Percentiles rank a stretch among this genome's conserved stretches.
Evolutionary conservation across 345 rosid genomes (phyloP).

Genomic region (Eucalyptus sp.): DNA sequence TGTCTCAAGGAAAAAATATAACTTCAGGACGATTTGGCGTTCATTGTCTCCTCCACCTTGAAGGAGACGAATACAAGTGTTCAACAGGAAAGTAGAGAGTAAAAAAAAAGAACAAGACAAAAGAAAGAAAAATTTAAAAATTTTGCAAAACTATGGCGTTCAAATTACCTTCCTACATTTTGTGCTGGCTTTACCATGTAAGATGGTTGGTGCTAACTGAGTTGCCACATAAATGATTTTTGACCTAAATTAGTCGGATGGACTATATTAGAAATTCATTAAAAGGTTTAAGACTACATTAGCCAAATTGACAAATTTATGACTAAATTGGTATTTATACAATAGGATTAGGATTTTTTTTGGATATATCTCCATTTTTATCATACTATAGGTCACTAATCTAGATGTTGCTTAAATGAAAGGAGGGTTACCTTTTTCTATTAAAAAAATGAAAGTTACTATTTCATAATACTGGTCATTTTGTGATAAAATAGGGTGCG

Average conservation of each 20-base stretch:
- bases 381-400: background rate
- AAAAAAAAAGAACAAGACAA: background rate
- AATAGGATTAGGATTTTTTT: background rate
- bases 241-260: accelerated
- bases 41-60: background rate
- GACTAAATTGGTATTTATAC: no score
- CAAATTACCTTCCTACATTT: background rate
- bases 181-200: background rate
- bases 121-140: background rate
- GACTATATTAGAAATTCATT: background rate
- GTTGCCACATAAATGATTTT: background rate
- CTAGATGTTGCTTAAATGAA: background rate
- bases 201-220: background rate
- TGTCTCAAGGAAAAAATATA: background rate
- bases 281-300: background rate
- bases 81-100: background rate
- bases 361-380: background rate
- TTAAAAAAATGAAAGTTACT: background rate
- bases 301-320: background rate
- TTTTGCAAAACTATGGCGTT: background rate
- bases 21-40: background rate
- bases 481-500: background rate
- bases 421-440: background rate
- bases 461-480: background rate
- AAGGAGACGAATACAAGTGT: background rate